phyloP scores from a whole-genome alignment of 2,329 filamentous ascomycete genomes.

The Beauveria pseudobassiana region DNA sequence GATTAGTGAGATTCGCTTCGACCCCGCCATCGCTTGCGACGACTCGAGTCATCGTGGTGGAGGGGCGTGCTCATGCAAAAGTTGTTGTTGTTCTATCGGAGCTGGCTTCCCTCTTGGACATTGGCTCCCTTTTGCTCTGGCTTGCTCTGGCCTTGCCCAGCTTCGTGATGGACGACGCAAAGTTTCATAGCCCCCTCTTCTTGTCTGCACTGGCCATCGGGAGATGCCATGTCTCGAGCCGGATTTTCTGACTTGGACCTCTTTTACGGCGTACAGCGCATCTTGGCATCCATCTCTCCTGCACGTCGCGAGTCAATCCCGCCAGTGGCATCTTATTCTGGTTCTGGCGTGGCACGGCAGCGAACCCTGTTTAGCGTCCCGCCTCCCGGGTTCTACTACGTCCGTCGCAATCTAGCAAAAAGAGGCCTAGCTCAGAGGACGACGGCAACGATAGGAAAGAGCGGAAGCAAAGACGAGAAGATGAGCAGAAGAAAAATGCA shows the following conservation, averaged over 20 bases:
- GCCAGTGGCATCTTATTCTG: background rate
- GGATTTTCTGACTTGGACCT: background rate
- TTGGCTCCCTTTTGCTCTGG: background rate
- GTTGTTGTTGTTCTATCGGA: background rate
- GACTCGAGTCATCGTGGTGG: background rate
- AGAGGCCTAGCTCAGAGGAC: background rate
- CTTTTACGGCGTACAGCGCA: background rate
- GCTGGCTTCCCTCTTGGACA: conserved; percentile 1
- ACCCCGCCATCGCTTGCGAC: background rate
- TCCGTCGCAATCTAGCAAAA: conserved; percentile 4
- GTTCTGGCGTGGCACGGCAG: background rate
- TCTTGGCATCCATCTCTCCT: background rate
- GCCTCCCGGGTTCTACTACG: background rate
- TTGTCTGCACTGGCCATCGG: background rate
- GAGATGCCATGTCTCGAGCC: conserved; percentile 3
- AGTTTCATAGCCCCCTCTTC: background rate
- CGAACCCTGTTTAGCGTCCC: conserved; percentile 1
- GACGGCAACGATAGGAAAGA: background rate
- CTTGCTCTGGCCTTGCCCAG: background rate
- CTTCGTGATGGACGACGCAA: too few relatives aligned
- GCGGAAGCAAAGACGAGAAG: background rate
- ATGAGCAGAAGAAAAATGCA: background rate
- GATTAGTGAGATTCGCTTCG: background rate
- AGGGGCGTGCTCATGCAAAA: background rate
- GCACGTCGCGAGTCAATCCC: conserved; percentile 2